phyloP scores from a whole-genome alignment of 768 basidiomycete genomes.

The Suillus tomentosus region DNA sequence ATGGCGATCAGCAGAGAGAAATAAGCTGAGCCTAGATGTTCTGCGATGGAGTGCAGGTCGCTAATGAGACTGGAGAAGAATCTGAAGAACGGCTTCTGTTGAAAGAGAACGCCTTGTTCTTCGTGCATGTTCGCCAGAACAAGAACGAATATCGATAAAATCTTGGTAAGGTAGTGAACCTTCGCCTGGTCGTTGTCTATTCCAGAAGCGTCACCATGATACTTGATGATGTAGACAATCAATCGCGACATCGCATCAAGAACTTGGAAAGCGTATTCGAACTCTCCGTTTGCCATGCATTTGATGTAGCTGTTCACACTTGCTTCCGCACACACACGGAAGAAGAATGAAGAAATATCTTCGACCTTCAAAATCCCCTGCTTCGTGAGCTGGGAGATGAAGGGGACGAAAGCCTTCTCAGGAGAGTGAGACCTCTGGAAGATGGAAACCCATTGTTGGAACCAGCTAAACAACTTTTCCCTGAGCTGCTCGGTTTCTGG shows the following conservation, averaged over 20 bases:
- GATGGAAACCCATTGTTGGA: constrained; percentile 94
- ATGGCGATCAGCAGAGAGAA: constrained; percentile 86
- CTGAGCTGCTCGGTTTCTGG: constrained; percentile 75
- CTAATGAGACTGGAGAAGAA: constrained; percentile 97
- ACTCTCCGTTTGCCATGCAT: constrained; percentile 70
- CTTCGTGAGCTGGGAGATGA: constrained; percentile 95
- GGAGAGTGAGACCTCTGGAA: constrained; percentile 90
- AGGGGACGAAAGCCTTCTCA: constrained; percentile 94
- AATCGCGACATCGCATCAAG: constrained; percentile 94
- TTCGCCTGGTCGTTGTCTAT: constrained; percentile 94
- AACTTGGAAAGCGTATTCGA: constrained; percentile 82
- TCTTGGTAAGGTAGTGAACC: constrained; percentile 95
- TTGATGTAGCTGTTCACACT: constrained; percentile 89
- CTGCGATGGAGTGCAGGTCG: constrained; percentile 86
- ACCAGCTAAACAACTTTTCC: constrained; percentile 76
- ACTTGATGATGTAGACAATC: constrained; percentile 98
- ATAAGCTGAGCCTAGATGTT: constrained; percentile 84
- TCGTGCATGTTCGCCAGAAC: constrained; percentile 95
- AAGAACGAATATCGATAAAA: constrained; percentile 94
- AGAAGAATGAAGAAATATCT: constrained; percentile 96
- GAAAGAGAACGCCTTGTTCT: constrained; percentile 88
- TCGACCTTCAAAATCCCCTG: constrained; percentile 96
- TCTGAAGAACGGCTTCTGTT: constrained; percentile 97
- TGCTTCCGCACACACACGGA: constrained; percentile 95
- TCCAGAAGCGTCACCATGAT: constrained; percentile 94